These are phyloP conservation scores for Prunus fruticosa DNA, from an alignment of 306 rosid genomes.

Conservation along the genomic window DNA sequence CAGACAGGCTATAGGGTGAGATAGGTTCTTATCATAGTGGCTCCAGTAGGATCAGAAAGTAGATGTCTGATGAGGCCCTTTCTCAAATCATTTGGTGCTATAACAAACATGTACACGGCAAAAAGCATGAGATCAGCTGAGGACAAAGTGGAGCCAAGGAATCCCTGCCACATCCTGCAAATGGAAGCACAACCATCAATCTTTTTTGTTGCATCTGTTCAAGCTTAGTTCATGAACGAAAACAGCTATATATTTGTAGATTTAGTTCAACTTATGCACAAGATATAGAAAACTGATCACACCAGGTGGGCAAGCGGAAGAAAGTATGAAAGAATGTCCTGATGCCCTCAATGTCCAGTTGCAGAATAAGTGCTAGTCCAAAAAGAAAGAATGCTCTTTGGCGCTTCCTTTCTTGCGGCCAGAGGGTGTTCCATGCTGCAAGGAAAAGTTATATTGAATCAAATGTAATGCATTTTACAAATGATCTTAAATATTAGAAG, in stretches of 20 bases:
- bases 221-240: background rate
- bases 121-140: constrained; percentile 71
- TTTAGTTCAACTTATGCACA: background rate
- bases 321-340: constrained; percentile 87
- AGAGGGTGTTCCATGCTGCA: constrained; percentile 92
- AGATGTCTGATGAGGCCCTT: constrained; percentile 80
- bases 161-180: constrained; percentile 97
- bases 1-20: constrained; percentile 37
- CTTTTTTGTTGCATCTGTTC: background rate
- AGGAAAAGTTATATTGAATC: background rate
- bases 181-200: constrained; percentile 13
- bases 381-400: constrained; percentile 94
- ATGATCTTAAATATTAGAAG: background rate
- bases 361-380: constrained; percentile 82
- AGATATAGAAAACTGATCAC: constrained; percentile 28
- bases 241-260: background rate
- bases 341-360: constrained; percentile 86
- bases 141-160: constrained; percentile 90
- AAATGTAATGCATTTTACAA: background rate
- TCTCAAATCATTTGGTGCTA: constrained; percentile 89
- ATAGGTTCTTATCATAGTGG: constrained; percentile 84
- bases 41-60: constrained; percentile 89
- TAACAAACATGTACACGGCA: constrained; percentile 83
- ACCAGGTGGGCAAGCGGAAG: constrained; percentile 91
- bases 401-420: constrained; percentile 98